These are phyloP conservation scores for Lachnellula cervina DNA, from an alignment of 2,329 filamentous ascomycete species.

Conservation along the genomic window DNA sequence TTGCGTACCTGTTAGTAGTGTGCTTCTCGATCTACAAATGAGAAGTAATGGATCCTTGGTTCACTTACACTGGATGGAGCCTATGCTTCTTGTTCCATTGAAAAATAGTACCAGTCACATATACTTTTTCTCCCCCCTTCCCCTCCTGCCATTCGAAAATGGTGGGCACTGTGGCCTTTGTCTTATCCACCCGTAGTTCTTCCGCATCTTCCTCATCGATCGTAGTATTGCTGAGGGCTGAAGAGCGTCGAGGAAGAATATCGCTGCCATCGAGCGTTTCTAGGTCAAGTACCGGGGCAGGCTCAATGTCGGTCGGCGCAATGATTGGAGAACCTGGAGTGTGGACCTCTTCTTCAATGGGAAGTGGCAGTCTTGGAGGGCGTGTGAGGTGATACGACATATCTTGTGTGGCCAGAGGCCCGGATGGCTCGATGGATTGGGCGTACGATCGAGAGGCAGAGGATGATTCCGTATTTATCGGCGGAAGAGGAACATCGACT, in stretches of 20 bases:
- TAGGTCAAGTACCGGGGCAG: conserved; percentile 26
- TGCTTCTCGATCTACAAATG: background rate
- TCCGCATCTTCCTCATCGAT: conserved; percentile 79
- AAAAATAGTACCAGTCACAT: conserved; percentile 95
- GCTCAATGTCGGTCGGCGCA: conserved; percentile 55
- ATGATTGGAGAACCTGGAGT: conserved; percentile 88
- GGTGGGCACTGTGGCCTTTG: conserved; percentile 75
- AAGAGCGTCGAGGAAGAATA: conserved; percentile 46
- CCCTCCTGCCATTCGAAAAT: conserved; percentile 72
- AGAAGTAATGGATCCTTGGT: background rate
- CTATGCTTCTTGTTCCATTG: conserved; percentile 95
- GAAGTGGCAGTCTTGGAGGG: conserved; percentile 85
- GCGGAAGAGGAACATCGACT: conserved; percentile 44
- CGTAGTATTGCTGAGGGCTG: conserved; percentile 55
- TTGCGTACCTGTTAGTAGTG: conserved; percentile 20
- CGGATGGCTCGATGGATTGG: conserved; percentile 49
- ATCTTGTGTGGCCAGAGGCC: conserved; percentile 36
- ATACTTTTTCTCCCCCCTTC: conserved; percentile 77
- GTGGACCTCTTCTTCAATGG: conserved; percentile 87
- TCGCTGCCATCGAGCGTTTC: conserved; percentile 49
- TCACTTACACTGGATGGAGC: conserved; percentile 70
- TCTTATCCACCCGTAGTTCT: conserved; percentile 70
- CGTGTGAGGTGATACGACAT: conserved; percentile 59
- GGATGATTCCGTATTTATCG: conserved; percentile 23
- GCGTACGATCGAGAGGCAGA: conserved; percentile 25